Base-by-base conservation (phyloP, 1,284 basidiomycete genomes). In the Papiliotrema fonsecae region DNA sequence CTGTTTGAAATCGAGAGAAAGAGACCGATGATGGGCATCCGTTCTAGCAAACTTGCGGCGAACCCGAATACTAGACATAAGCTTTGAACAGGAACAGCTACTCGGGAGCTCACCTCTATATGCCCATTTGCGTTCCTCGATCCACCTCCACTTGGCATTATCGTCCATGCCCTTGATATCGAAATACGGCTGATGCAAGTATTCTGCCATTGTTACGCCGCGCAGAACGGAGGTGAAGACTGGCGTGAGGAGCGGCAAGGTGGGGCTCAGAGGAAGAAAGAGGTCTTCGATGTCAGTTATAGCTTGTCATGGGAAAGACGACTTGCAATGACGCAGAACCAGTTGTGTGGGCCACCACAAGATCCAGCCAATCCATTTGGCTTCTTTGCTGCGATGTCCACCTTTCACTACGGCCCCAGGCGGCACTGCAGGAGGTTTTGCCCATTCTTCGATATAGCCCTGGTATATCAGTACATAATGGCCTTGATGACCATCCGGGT, bases 381-480 rank as follows among this genome's bases (percentile, higher is more conserved):
- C 40, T 72, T 64, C 50, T 36, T 42, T 49, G 11, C 27, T 45
- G n/a, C 60, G 46, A 37, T 46, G 31, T 31, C 57, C 55, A 28
- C 50, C 61, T 37, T 55, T 52, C 36, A 34, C 54, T 34, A 58
- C 45, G 39, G 58, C 6, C 6, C 26, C 21, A 47, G 6, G 55
- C 75, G 68, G 47, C 4, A 54, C 42, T 3, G 37, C 38, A 25
- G 88, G 88, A 0, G 88, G 88, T 5, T 76, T 62, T 18, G 84
- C 79, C 86, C 85, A 90, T 73, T 92, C 89, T 63, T 93, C 88
- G 2, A 89, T 82, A 58, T 93, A 93, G 0, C 85, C 82, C 54
- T 79, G 54, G 2, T 43, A 14, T 45, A 13, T 45, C 35, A 44
- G 27, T 14, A 6, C 32, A 21, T 7, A 9, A 18, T 6, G 6